Base-by-base conservation (phyloP, 83 land plant species). In the Diphasiastrum complanatum region DNA sequence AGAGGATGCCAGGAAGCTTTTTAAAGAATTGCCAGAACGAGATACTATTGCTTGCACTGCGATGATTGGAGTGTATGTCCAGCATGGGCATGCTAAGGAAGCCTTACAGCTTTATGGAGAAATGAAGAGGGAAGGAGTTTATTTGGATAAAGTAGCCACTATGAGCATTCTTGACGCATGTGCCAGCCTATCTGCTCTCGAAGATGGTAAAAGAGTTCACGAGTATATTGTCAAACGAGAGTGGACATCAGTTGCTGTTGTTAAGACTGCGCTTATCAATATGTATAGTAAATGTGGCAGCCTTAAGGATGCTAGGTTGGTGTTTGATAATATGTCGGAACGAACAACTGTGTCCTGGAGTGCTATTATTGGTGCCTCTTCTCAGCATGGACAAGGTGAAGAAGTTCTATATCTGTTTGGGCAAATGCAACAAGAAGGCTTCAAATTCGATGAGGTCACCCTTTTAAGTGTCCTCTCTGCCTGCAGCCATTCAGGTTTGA, bases 201-300 rank as follows among this genome's bases (percentile, higher is more conserved):
- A 18, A 0, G n/a, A 14, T 41, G 45, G 45, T 18, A 41, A 18
- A 41, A 18, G n/a, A 41, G 45, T 41, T 14, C 45, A 41, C 18
- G n/a, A 18, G 12, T 41, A 14, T 0, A 41, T 41, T 14, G n/a
- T 41, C 18, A 14, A 41, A 18, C 12, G 45, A 18, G 45, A 41
- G n/a, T 41, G 12, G 12, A 18, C 12, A 41, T 41, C 45, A 41
- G 45, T 14, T 41, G 45, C 18, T 41, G 45, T 41, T 41, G 45
- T 41, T 0, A 18, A 18, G 12, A 41, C 45, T 41, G 45, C 45
- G 12, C 45, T 41, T 41, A 41, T 41, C 45, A 41, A 41, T 41
- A 41, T 41, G 45, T 41, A 41, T 41, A 18, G 45, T 14, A 41
- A 41, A 41, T 41, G n/a, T 41, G 45, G 45, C 18, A 41, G n/a